Conservation (phyloP, 73 alveolate species). For the Tetrahymena thermophila region DNA sequence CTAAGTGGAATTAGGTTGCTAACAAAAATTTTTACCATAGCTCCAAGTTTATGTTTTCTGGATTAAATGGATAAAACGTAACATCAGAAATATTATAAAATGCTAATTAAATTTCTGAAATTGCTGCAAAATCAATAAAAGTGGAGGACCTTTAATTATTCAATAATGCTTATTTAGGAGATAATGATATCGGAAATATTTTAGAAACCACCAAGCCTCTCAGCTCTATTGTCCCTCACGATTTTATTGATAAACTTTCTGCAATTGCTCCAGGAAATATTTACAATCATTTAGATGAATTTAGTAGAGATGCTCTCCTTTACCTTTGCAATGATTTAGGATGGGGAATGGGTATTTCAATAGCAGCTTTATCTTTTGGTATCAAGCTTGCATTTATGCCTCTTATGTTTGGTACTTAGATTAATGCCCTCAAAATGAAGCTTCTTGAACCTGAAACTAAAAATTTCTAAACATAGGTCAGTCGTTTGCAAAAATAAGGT, state of each 20-base stretch:
- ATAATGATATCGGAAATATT: background rate
- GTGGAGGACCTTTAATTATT: background rate
- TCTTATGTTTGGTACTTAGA: constrained; percentile 51
- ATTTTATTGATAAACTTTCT: constrained; percentile 17
- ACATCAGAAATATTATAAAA: background rate
- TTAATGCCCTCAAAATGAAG: constrained; percentile 58
- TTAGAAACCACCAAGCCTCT: background rate
- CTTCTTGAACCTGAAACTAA: constrained; percentile 74
- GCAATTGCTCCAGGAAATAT: constrained; percentile 23
- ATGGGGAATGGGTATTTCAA: constrained; percentile 67
- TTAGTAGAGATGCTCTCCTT: constrained; percentile 19
- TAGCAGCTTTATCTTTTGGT: constrained; percentile 48
- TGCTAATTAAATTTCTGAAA: background rate
- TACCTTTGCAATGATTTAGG: constrained; percentile 53
- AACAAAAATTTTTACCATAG: background rate
- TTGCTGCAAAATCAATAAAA: background rate
- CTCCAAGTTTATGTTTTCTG: background rate
- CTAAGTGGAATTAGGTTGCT: background rate
- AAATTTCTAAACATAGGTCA: constrained; percentile 42
- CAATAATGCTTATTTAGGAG: background rate
- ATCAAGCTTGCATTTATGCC: constrained; percentile 65
- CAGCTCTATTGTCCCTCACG: background rate
- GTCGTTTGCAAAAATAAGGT: constrained; percentile 54
- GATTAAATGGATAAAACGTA: background rate
- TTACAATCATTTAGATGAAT: constrained; percentile 35